Conservation (phyloP, 768 basidiomycete species). For the Calocybe indica region DNA sequence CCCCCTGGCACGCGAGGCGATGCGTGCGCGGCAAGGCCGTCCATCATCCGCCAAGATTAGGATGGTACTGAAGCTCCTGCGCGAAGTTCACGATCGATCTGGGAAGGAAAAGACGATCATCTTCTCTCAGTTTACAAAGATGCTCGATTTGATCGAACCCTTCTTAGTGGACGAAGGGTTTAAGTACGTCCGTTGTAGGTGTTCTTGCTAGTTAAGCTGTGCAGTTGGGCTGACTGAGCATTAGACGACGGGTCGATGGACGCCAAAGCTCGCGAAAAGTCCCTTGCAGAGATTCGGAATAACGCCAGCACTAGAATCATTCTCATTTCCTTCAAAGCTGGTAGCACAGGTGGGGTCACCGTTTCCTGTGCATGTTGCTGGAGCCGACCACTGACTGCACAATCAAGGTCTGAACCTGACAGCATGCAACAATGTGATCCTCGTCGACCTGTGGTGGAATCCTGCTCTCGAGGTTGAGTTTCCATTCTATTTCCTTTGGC, state of each 20-base stretch:
- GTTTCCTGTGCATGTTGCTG: slow-evolving; percentile 3
- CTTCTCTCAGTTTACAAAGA: slow-evolving; percentile 88
- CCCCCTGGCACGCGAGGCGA: slow-evolving; percentile 42
- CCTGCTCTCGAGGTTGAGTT: slow-evolving; percentile 67
- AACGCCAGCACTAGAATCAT: slow-evolving; percentile 63
- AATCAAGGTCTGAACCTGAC: slow-evolving; percentile 78
- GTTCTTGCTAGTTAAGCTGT: neutral
- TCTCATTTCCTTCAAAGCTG: slow-evolving; percentile 94
- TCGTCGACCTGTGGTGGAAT: slow-evolving; percentile 96
- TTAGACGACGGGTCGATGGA: slow-evolving; percentile 88
- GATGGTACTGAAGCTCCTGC: slow-evolving; percentile 71
- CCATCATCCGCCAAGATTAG: slow-evolving; percentile 84
- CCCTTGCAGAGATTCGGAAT: slow-evolving; percentile 66
- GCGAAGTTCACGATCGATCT: slow-evolving; percentile 53
- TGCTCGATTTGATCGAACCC: slow-evolving; percentile 83
- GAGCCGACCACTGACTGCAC: neutral
- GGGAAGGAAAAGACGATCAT: slow-evolving; percentile 89
- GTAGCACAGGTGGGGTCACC: slow-evolving; percentile 70
- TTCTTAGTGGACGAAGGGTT: slow-evolving; percentile 69
- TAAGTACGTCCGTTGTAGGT: slow-evolving; percentile 83
- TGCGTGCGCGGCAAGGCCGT: slow-evolving; percentile 43
- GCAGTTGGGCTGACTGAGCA: slow-evolving; percentile 1
- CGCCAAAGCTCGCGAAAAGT: slow-evolving; percentile 67
- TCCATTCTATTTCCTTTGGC: slow-evolving; percentile 1
- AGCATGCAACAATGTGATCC: slow-evolving; percentile 89